Conservation (phyloP, 2,329 filamentous ascomycete genomes). For the Diaporthe citriasiana region DNA sequence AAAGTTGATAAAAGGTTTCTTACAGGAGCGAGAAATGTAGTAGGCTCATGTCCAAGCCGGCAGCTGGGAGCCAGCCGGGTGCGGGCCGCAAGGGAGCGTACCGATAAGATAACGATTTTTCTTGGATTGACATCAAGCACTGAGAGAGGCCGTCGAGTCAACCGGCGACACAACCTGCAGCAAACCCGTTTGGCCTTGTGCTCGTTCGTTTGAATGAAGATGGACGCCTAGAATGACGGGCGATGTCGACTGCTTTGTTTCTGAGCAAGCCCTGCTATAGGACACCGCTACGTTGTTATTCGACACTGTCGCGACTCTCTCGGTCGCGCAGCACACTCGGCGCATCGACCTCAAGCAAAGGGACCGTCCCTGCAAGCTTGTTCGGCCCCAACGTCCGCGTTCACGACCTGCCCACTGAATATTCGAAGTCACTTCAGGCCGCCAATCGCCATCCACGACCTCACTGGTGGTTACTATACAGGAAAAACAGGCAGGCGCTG, state of each 20-base stretch:
- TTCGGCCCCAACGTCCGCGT: slow-evolving; percentile 20
- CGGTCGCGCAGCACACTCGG: background rate
- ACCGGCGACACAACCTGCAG: slow-evolving; percentile 20
- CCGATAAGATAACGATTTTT: slow-evolving; percentile 38
- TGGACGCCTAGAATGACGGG: slow-evolving; percentile 18
- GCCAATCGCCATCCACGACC: background rate
- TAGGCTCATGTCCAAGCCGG: background rate
- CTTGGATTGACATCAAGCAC: slow-evolving; percentile 26
- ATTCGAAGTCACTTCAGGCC: background rate
- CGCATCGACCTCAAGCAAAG: background rate
- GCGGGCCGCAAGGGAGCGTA: background rate
- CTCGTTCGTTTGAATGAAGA: background rate
- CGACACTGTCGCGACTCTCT: slow-evolving; percentile 6
- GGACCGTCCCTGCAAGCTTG: background rate
- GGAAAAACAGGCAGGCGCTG: background rate
- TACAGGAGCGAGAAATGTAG: too few relatives aligned
- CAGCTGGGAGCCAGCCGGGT: slow-evolving; percentile 3
- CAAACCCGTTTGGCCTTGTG: background rate
- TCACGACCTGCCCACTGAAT: background rate
- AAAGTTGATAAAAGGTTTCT: background rate
- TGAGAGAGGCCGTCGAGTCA: slow-evolving; percentile 22
- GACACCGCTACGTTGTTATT: background rate
- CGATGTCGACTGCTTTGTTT: slow-evolving; percentile 9
- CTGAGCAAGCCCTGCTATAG: slow-evolving; percentile 13
- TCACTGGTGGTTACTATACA: slow-evolving; percentile 27